Evolutionary conservation across 768 basidiomycete species (phyloP).

Genomic region (Rhizopogon vesiculosus): DNA sequence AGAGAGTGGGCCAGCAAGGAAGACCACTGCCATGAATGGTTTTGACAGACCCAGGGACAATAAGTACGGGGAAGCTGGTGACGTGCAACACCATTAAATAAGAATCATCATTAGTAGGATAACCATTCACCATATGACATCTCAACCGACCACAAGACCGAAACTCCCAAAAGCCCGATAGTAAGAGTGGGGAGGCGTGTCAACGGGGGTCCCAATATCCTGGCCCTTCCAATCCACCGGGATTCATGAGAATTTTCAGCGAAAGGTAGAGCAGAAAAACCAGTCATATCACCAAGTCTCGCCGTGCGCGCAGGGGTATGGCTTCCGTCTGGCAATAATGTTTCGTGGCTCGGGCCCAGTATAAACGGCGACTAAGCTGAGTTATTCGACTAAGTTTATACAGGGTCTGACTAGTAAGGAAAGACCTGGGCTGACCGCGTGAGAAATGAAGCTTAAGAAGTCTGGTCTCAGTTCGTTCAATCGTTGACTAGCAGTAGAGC

Average conservation of each 20-base stretch:
- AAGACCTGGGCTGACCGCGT: too few relatives aligned
- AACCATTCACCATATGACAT: conserved; percentile 86
- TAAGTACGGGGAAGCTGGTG: conserved; percentile 77
- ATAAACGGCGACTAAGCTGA: too few relatives aligned
- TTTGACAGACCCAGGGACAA: conserved; percentile 85
- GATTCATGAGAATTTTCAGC: conserved; percentile 36
- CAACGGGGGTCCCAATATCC: conserved; percentile 66
- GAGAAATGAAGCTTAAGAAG: too few relatives aligned
- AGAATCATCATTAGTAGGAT: background rate
- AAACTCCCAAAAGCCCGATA: conserved; percentile 76
- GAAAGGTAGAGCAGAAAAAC: conserved; percentile 42
- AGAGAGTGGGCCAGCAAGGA: conserved; percentile 87
- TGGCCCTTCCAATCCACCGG: conserved; percentile 49
- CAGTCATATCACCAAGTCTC: conserved; percentile 38
- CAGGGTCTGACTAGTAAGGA: too few relatives aligned
- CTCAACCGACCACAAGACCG: conserved; percentile 91
- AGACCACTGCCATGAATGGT: conserved; percentile 84
- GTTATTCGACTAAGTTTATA: too few relatives aligned
- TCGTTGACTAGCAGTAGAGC: too few relatives aligned
- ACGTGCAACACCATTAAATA: background rate
- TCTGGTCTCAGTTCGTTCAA: too few relatives aligned
- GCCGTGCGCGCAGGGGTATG: too few relatives aligned
- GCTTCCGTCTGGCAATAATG: too few relatives aligned
- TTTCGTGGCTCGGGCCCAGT: too few relatives aligned
- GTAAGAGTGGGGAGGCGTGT: conserved; percentile 66